These are phyloP conservation scores for Chalciporus piperatus DNA, from an alignment of 768 basidiomycete species.

Conservation along the genomic window DNA sequence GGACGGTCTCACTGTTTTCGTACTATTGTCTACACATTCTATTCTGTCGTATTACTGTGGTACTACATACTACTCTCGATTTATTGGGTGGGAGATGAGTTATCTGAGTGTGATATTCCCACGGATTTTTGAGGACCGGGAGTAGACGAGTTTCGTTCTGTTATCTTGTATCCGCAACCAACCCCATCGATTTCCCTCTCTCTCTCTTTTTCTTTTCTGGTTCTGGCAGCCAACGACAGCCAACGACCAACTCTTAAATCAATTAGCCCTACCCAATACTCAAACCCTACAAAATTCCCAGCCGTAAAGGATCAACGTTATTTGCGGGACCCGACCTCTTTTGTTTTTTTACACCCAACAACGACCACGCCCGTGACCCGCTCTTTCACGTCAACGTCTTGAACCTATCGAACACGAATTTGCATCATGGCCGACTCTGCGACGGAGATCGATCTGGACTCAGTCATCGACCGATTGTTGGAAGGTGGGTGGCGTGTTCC, in stretches of 20 bases:
- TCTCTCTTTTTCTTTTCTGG: slow-evolving; percentile 11
- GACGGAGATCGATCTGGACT: slow-evolving; percentile 98
- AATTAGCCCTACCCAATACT: not conserved
- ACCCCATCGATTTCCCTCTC: slow-evolving; percentile 32
- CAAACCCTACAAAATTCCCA: slow-evolving; percentile 19
- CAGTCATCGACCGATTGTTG: slow-evolving; percentile 95
- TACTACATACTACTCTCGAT: no score
- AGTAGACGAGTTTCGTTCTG: slow-evolving; percentile 34
- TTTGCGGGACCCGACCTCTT: slow-evolving; percentile 15
- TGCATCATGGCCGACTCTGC: slow-evolving; percentile 69
- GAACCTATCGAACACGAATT: slow-evolving; percentile 12
- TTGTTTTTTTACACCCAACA: slow-evolving; percentile 30
- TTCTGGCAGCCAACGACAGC: slow-evolving; percentile 25
- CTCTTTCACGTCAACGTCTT: slow-evolving; percentile 16
- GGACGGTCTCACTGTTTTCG: no score
- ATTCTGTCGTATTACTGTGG: no score
- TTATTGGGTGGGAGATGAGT: no score
- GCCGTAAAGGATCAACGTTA: slow-evolving; percentile 21
- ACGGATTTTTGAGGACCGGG: slow-evolving; percentile 27
- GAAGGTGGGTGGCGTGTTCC: slow-evolving; percentile 72
- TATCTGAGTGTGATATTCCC: slow-evolving; percentile 17
- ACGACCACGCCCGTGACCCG: slow-evolving; percentile 13
- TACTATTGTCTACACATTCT: not conserved
- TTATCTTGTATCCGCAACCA: slow-evolving; percentile 32
- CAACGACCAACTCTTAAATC: slow-evolving; percentile 5